Percentiles rank a stretch among this genome's conserved stretches.
phyloP scores from a whole-genome alignment of 148 eudicot species.

The Silene uniflora region DNA sequence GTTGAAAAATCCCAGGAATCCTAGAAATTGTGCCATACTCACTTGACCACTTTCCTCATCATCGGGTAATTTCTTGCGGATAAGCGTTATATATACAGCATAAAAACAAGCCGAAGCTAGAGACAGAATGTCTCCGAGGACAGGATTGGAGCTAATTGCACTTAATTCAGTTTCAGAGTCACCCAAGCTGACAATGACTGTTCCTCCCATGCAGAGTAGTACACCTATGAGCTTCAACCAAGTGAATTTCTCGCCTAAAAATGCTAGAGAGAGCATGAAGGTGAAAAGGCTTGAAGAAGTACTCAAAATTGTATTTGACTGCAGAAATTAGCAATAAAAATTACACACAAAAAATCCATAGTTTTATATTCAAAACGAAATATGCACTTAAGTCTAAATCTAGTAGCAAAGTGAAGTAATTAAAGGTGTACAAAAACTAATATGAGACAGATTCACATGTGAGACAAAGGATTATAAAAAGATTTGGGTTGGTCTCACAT shows the following conservation, averaged over 20 bases:
- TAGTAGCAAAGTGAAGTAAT: background rate
- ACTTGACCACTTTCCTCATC: slow-evolving; percentile 69
- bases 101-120: slow-evolving; percentile 73
- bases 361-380: background rate
- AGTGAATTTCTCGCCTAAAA: slow-evolving; percentile 86
- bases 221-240: slow-evolving; percentile 88
- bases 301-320: slow-evolving; percentile 96
- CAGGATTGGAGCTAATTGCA: slow-evolving; percentile 60
- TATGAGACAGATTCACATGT: background rate
- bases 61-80: slow-evolving; percentile 74
- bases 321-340: slow-evolving; percentile 27
- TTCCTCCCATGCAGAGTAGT: slow-evolving; percentile 97
- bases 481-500: background rate
- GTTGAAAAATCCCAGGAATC: slow-evolving; percentile 84
- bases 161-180: slow-evolving; percentile 52
- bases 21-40: slow-evolving; percentile 97
- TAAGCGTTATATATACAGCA: slow-evolving; percentile 83
- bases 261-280: slow-evolving; percentile 73
- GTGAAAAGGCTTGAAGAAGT: slow-evolving; percentile 94
- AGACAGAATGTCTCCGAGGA: slow-evolving; percentile 72
- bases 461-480: background rate
- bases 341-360: background rate
- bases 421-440: background rate
- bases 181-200: slow-evolving; percentile 85
- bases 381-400: background rate